Percentiles rank a stretch among this genome's conserved stretches.
Conservation (phyloP, 768 basidiomycete species). For the Pleurotus salmoneostramineus region DNA sequence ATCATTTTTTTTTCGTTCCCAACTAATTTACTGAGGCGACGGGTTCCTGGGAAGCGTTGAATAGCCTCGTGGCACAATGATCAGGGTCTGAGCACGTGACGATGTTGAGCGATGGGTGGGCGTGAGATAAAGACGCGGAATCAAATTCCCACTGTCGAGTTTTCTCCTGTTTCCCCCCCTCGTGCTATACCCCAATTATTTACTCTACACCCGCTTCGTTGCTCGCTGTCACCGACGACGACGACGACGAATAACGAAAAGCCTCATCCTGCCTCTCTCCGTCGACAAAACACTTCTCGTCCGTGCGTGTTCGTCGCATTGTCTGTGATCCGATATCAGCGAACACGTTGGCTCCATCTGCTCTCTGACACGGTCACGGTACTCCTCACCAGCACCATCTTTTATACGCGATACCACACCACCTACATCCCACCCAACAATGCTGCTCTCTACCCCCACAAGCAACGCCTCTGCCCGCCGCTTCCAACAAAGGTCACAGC, state of each 20-base stretch:
- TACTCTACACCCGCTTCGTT: conserved; percentile 5
- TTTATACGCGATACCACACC: conserved; percentile 14
- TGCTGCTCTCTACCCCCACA: conserved; percentile 43
- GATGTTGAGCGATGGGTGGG: conserved; percentile 32
- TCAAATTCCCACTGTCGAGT: conserved; percentile 23
- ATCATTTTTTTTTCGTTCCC: background rate
- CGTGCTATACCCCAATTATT: background rate
- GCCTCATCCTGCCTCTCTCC: background rate
- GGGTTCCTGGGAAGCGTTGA: conserved; percentile 8
- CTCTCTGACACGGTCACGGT: conserved; percentile 12
- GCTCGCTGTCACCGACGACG: conserved; percentile 4
- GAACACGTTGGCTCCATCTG: conserved; percentile 8
- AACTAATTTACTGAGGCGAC: conserved; percentile 1
- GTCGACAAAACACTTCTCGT: background rate
- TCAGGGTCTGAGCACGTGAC: conserved; percentile 31
- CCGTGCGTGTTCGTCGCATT: background rate
- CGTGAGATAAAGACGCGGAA: conserved; percentile 34
- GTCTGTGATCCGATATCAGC: background rate
- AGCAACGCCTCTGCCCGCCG: conserved; percentile 28
- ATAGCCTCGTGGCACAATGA: conserved; percentile 4
- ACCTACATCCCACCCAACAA: conserved; percentile 23
- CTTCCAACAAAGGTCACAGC: conserved; percentile 26
- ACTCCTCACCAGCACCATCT: conserved; percentile 13
- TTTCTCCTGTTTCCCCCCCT: conserved; percentile 4
- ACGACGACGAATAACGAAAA: conserved; percentile 7